Base-by-base conservation (phyloP, 1,139 yeast species). In the Magnusiomyces fungicola region DNA sequence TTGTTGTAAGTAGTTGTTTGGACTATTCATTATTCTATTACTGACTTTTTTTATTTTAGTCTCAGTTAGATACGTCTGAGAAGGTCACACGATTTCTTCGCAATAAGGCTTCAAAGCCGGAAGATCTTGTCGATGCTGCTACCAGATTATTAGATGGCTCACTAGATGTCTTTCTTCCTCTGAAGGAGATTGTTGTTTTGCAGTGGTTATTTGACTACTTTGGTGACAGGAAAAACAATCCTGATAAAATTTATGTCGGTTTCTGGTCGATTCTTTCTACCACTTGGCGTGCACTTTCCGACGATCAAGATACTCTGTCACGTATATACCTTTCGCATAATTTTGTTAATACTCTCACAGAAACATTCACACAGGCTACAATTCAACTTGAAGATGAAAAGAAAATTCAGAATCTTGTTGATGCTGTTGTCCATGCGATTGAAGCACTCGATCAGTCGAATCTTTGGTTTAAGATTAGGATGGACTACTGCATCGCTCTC, bases 131-230 rank as follows among this genome's bases (percentile, higher is more conserved):
- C 0, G 52, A 59, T 1, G 67, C 71, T 2, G 75, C 83, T 1
- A 62, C 63, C 25, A 61, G 66, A 7, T 62, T 83, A 9, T 56
- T 79, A 1, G 65, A 69, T 12, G 71, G 69, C 5, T 53, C 68
- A 10, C 59, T 70, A 16, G 58, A 69, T 0, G 69, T 79, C 0
- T 74, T 73, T 53, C 74, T 88, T 12, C 96, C 96, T 2, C 77
- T 81, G 52, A 72, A 70, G 49, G 72, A 75, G 14, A 59, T 67
- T 0, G 87, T 88, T 50, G 66, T 87, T 2, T 68, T 84, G 38
- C 90, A 84, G 49, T 72, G 89, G 57, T 57, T 84, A 2, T 70
- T 80, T 53, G 94, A 86, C 59, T 72, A 90, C 56, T 65, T 87
- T 56, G 75, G 55, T 19, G 55, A 56, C 23, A 49, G 52, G 32